phyloP scores from a whole-genome alignment of 2,329 filamentous ascomycete species.

The Elsinoe perseae region DNA sequence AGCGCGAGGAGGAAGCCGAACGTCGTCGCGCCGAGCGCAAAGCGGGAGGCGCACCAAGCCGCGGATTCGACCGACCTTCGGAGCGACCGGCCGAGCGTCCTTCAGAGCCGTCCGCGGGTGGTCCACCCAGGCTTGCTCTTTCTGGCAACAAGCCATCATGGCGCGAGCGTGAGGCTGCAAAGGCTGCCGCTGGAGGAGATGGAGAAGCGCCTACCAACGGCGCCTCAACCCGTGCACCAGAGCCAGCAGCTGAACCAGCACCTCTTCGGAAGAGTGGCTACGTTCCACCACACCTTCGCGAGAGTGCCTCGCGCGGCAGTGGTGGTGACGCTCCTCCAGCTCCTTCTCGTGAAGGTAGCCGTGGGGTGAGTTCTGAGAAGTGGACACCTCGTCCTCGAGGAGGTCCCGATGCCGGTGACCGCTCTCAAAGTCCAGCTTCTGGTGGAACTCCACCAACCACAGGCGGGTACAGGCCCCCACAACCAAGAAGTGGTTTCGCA shows the following conservation, averaged over 20 bases:
- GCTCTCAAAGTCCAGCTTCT: conserved; percentile 18
- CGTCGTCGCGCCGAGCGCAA: conserved; percentile 60
- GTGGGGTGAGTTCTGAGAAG: conserved; percentile 17
- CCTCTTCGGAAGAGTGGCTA: conserved; percentile 37
- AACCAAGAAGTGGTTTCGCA: conserved; percentile 20
- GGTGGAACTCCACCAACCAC: conserved; percentile 15
- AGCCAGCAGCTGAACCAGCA: conserved; percentile 29
- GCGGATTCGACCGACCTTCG: conserved; percentile 35
- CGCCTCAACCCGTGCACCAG: conserved; percentile 28
- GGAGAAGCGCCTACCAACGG: conserved; percentile 24
- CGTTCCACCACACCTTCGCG: conserved; percentile 40
- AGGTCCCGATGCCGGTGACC: conserved; percentile 21
- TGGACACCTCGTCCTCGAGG: conserved; percentile 19
- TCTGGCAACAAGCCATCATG: conserved; percentile 58
- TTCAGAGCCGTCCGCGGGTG: conserved; percentile 35
- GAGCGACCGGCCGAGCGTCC: conserved; percentile 42
- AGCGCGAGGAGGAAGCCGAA: conserved; percentile 82
- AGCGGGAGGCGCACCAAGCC: conserved; percentile 36
- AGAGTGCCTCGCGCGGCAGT: conserved; percentile 25
- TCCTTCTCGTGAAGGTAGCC: conserved; percentile 22
- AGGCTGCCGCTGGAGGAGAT: conserved; percentile 30
- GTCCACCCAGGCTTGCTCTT: conserved; percentile 56
- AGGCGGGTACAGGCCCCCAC: conserved; percentile 24
- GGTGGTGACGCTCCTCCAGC: conserved; percentile 26
- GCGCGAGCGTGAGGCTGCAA: conserved; percentile 62